These are phyloP conservation scores for Colletotrichum navitas DNA, from an alignment of 2,329 filamentous ascomycete genomes.

Conservation along the genomic window DNA sequence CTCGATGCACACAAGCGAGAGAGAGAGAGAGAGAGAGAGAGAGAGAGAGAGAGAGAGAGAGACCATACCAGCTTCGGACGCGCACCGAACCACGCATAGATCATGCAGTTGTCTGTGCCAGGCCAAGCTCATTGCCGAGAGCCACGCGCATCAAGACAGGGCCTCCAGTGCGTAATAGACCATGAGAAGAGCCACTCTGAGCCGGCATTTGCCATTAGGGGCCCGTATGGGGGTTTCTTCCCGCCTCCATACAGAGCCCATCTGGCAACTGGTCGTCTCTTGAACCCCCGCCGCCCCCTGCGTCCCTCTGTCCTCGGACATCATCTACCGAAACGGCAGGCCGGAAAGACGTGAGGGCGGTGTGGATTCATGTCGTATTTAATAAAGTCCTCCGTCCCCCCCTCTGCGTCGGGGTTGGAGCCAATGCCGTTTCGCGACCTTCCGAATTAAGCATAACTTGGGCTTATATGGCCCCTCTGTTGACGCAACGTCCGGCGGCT, in stretches of 20 bases:
- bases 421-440: conserved; percentile 33
- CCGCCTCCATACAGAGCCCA: conserved; percentile 16
- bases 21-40: no score
- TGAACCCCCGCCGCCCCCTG: not conserved
- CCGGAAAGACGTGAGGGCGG: conserved; percentile 20
- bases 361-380: conserved; percentile 28
- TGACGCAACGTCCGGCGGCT: conserved; percentile 16
- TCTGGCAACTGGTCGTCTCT: not conserved
- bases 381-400: conserved; percentile 17
- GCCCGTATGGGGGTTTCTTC: conserved; percentile 29
- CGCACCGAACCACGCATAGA: not conserved
- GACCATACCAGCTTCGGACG: not conserved
- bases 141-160: not conserved
- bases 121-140: not conserved
- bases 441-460: conserved; percentile 40
- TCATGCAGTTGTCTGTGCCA: not conserved
- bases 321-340: conserved; percentile 33
- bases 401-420: not conserved
- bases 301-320: conserved; percentile 19
- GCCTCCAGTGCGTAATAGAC: not conserved
- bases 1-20: no score
- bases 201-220: conserved; percentile 23
- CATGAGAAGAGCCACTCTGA: not conserved
- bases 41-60: no score
- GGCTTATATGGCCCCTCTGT: conserved; percentile 16